phyloP scores from a whole-genome alignment of 306 rosid species.

The Gillenia trifoliata region DNA sequence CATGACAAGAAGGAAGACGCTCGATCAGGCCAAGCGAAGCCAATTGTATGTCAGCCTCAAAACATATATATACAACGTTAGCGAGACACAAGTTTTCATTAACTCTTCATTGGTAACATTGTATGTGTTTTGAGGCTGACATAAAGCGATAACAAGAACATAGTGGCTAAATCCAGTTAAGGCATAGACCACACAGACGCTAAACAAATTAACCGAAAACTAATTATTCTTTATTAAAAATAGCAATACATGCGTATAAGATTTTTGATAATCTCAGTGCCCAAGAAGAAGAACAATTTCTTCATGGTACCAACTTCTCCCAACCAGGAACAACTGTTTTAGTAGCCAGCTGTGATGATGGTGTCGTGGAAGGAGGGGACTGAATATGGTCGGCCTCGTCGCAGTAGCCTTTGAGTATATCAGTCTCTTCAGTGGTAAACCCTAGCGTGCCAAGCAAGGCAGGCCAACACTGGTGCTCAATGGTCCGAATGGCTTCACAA shows the following conservation, averaged over 20 bases:
- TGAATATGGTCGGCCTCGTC: conserved; percentile 20
- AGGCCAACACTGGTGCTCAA: conserved; percentile 70
- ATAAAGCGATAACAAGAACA: no score
- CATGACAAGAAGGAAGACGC: not conserved
- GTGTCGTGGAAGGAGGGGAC: conserved; percentile 10
- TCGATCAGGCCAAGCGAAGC: not conserved
- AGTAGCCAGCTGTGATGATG: not conserved
- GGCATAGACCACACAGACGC: no score
- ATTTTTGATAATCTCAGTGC: not conserved
- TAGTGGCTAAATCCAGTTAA: no score
- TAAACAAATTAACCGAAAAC: no score
- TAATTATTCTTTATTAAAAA: not conserved
- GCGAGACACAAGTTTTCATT: no score
- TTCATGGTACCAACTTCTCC: conserved; percentile 3
- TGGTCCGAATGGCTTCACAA: conserved; percentile 43
- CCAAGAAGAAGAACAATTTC: not conserved
- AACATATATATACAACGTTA: not conserved
- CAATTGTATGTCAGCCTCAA: not conserved
- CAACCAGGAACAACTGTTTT: not conserved
- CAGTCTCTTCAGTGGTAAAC: conserved; percentile 48
- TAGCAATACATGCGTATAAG: not conserved
- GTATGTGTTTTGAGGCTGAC: no score
- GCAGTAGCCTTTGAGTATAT: conserved; percentile 50
- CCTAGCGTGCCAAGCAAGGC: conserved; percentile 50
- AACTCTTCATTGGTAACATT: no score